Percentiles rank a stretch among this genome's conserved stretches.
Conservation (phyloP, 441 rosid genomes). For the Dalechampia spathulata region DNA sequence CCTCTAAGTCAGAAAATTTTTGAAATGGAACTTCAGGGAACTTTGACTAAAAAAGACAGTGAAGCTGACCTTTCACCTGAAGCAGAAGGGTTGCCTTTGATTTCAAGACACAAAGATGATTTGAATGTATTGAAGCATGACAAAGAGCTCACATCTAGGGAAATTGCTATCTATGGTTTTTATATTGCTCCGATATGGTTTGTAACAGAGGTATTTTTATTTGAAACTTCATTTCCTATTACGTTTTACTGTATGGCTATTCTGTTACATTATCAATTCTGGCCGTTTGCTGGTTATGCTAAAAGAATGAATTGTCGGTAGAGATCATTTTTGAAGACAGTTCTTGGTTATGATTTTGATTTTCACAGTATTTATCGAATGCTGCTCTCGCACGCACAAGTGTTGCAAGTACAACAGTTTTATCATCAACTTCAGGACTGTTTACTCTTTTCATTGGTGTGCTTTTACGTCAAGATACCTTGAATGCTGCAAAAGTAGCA, state of each 20-base stretch:
- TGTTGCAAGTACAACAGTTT: slow-evolving; percentile 94
- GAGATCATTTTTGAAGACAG: too few species aligned
- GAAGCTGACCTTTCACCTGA: slow-evolving; percentile 45
- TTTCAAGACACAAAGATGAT: slow-evolving; percentile 54
- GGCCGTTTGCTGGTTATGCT: too few species aligned
- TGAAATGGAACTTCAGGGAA: slow-evolving; percentile 74
- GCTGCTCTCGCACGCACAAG: slow-evolving; percentile 97
- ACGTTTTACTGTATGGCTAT: too few species aligned
- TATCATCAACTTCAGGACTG: slow-evolving; percentile 94
- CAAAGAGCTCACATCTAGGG: slow-evolving; percentile 51
- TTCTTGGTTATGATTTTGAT: background rate
- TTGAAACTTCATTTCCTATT: too few species aligned
- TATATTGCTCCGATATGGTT: slow-evolving; percentile 98
- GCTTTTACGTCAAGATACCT: slow-evolving; percentile 76
- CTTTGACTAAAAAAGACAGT: slow-evolving; percentile 65
- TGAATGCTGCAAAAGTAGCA: slow-evolving; percentile 70
- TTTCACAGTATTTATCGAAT: slow-evolving; percentile 79
- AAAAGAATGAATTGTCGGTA: too few species aligned
- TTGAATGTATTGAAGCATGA: slow-evolving; percentile 33
- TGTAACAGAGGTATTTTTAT: slow-evolving; percentile 70
- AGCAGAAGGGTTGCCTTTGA: slow-evolving; percentile 59
- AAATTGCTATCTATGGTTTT: slow-evolving; percentile 74
- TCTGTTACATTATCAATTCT: too few species aligned
- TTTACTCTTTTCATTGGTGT: slow-evolving; percentile 98
- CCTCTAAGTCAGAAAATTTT: slow-evolving; percentile 49